Base-by-base conservation (phyloP, 306 rosid species). In the Lupinus albus region DNA sequence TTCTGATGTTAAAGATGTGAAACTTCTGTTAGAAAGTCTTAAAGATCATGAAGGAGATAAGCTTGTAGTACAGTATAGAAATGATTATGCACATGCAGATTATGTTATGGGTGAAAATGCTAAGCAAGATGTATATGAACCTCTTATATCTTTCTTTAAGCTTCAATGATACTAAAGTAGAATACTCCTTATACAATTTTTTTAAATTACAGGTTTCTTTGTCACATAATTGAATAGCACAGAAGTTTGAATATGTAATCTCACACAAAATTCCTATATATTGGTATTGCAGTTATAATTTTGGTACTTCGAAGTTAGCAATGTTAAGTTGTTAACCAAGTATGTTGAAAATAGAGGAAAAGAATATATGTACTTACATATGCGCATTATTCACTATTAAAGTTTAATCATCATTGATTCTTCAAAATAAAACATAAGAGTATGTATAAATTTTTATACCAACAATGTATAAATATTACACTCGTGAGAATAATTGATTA, bases 71-170 rank as follows among this genome's bases (percentile, higher is more conserved):
- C 88, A 82, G 76, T 88, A 68, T 46, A 67, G 78, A 44, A 83
- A 86, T 58, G 88, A 88, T 59, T 88, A 91, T 83, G 97, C 92
- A 52, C 97, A 91, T 83, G 70, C 86, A 17, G 97, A 88, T 83
- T 91, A 78, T 80, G 87, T 91, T 70, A 78, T 91, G 90, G 92
- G 81, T 16, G 81, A 63, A 58, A 88, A 81, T 76, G 97, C 95
- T 51, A 75, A 81, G 60, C 79, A 76, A 78, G 83, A 70, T 76
- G 83, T 86, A 16, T 88, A 88, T 76, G 86, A 84, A 49, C 95
- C 97, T 76, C 78, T 88, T 14, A 73, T 91, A 36, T 79, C 92
- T 75, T 91, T 91, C 89, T 79, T 91, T 54, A 74, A 57, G 60
- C 86, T 72, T 70, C 83, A 84, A 47, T 88, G 82, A 84, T 55